Base-by-base conservation (phyloP, 129 eudicot species). In the Gnaphalium uliginosum region DNA sequence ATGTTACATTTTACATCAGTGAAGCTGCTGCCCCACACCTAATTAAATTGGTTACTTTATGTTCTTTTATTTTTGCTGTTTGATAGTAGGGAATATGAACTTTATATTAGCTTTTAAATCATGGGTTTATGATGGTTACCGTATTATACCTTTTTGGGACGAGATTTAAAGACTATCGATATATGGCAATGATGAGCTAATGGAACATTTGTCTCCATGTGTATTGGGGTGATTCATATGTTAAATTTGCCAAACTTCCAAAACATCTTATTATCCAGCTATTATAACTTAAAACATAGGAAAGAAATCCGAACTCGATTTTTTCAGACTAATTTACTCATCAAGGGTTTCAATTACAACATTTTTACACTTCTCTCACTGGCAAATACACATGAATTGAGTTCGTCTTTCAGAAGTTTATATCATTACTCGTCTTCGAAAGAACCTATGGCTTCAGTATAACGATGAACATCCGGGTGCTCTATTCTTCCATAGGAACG, bases 31-130 rank as follows among this genome's bases (percentile, higher is more conserved):
- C 32, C 4, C 10, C 71, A 66, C 29, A 66, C 30, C 35, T 33
- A 66, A 66, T 66, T 66, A 9, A 66, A 66, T 66, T 66, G 54
- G 50, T 66, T 66, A n/a, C 29, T 71, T 66, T 3, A 66, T 66
- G 53, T 33, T 64, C 30, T 30, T 33, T 8, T 64, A 17, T 64
- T 32, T 11, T 64, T 29, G 41, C 0, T 64, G 23, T 18, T 29
- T 64, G 23, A 64, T 64, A 63, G 43, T 5, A 64, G 71, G 54
- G 50, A 66, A 66, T 37, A 35, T 66, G 71, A 37, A 66, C 53
- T 66, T 33, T 11, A 30, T 19, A 33, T 66, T 23, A 29, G 71
- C 18, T 61, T 35, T 37, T 21, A 9, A 35, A n/a, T 19, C 18
- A 9, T 19, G n/a, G 8, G 29, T 57, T 35, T 66, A 37, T 66